Conservation (phyloP, 306 rosid genomes). For the Vigna hirtella region DNA sequence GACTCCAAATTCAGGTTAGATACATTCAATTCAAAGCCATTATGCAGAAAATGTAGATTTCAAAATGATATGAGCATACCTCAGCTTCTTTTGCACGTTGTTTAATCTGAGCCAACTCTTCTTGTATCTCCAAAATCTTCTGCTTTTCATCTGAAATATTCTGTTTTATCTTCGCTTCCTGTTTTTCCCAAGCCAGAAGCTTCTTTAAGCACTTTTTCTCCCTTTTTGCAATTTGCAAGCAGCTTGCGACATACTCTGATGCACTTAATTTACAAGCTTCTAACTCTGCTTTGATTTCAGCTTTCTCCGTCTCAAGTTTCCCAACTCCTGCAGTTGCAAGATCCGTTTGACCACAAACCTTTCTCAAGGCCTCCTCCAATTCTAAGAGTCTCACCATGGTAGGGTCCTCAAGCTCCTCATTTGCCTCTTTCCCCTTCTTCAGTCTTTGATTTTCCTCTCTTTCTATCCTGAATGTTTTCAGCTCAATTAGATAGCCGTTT, state of each 20-base stretch:
- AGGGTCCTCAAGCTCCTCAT: conserved; percentile 63
- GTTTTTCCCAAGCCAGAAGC: conserved; percentile 84
- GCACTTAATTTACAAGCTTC: conserved; percentile 88
- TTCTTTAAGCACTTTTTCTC: conserved; percentile 78
- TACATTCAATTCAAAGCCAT: neutral
- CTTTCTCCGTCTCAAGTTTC: conserved; percentile 77
- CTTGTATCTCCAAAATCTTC: conserved; percentile 64
- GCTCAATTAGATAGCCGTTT: conserved; percentile 71
- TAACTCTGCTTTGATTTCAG: conserved; percentile 88
- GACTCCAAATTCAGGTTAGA: conserved; percentile 20
- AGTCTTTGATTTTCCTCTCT: conserved; percentile 74
- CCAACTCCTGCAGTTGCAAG: conserved; percentile 76
- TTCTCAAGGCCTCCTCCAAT: conserved; percentile 77
- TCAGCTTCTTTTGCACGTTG: conserved; percentile 65
- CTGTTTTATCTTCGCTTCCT: conserved; percentile 67
- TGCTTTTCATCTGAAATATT: conserved; percentile 70
- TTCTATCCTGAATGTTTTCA: conserved; percentile 74
- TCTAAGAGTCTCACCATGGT: conserved; percentile 80
- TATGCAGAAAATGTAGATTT: conserved; percentile 25
- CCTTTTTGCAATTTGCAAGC: conserved; percentile 75
- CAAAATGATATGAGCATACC: conserved; percentile 51
- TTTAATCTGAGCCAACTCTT: conserved; percentile 54
- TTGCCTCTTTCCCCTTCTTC: conserved; percentile 63
- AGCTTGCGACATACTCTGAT: conserved; percentile 67
- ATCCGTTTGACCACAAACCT: conserved; percentile 80